Evolutionary conservation across 2,329 filamentous ascomycete genomes (phyloP), one percentile per base, ranked within the genome.

Genomic region (Pseudocercospora cruenta): DNA sequence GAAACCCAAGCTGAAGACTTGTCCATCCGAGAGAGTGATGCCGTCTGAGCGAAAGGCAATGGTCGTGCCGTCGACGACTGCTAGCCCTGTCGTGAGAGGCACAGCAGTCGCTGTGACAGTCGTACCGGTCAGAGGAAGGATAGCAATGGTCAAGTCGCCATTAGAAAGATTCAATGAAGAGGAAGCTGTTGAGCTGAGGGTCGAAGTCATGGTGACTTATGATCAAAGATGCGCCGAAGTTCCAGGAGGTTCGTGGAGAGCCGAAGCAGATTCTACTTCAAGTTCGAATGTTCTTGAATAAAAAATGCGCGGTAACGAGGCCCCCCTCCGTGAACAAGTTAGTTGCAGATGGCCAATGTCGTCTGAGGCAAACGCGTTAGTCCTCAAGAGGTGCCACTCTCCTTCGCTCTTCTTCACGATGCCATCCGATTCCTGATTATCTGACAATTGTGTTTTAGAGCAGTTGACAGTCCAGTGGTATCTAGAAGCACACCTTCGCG

Each of bases 1-100:
- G 61, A 61, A 69, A 4, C 68, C 68, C 4, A 70, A 58, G 51
- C 64, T 69, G 24, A 71, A 57, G 43, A 62, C 61, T 26, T 64
- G 36, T 14, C 70, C 70, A 39, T 67, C 36, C 47, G 28, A 58
- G 24, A 71, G 66, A 3, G 66, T 70, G 54, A 71, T 67, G 47
- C 66, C 66, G 3, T 64, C 31, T 7, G 62, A 21, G 10, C 66
- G 64, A 43, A 60, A 70, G 39, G 68, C 65, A 3, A 70, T 62
- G 9, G 69, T 71, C 4, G 66, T 70, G 31, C 66, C 68, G 59
- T 71, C 69, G 10, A 70, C 57, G 26, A 70, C 62, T 6, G 64
- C 66, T 4, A 69, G 53, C 16, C 66, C 68, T 5, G 67, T 67
- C 8, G 68, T 70, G 24, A 58, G 51, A 28, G 66, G 47, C 31